A percentile compares a stretch with the other conserved stretches of the same genome.
phyloP scores from a whole-genome alignment of 2,329 filamentous ascomycete genomes.

The Fusarium xylarioides region DNA sequence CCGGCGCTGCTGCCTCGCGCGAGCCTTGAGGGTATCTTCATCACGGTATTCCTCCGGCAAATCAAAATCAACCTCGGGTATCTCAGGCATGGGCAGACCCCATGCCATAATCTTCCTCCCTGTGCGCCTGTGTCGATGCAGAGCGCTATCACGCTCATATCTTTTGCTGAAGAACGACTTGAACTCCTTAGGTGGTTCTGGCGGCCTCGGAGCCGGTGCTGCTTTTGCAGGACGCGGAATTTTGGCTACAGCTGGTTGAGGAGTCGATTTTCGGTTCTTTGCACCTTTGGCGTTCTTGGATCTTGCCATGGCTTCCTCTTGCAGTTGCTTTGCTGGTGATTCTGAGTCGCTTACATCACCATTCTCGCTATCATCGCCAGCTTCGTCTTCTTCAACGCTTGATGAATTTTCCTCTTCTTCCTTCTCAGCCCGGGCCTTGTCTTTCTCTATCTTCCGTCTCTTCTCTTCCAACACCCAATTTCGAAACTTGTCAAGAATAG shows the following conservation, averaged over 20 bases:
- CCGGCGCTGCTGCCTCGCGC: constrained; percentile 70
- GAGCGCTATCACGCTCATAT: constrained; percentile 80
- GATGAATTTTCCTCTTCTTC: constrained; percentile 46
- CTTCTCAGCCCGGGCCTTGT: constrained; percentile 58
- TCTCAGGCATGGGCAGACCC: constrained; percentile 81
- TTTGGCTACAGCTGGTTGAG: constrained; percentile 34
- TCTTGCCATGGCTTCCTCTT: constrained; percentile 72
- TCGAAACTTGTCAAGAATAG: constrained; percentile 86
- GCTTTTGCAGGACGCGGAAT: constrained; percentile 36
- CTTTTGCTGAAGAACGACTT: constrained; percentile 87
- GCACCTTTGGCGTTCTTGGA: constrained; percentile 52
- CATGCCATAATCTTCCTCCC: constrained; percentile 80
- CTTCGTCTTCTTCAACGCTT: constrained; percentile 37
- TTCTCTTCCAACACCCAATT: constrained; percentile 92
- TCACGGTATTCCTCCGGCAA: constrained; percentile 73
- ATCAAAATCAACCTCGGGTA: constrained; percentile 75
- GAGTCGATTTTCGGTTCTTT: constrained; percentile 44
- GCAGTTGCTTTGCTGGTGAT: constrained; percentile 73
- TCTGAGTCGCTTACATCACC: constrained; percentile 63
- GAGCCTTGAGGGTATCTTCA: constrained; percentile 64
- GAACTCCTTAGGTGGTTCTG: constrained; percentile 68
- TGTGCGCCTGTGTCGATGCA: constrained; percentile 76
- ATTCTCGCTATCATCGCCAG: constrained; percentile 56
- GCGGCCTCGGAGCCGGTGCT: constrained; percentile 44
- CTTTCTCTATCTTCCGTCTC: constrained; percentile 78